Conservation (phyloP, 139 green algal species). For the Micractinium sp. region DNA sequence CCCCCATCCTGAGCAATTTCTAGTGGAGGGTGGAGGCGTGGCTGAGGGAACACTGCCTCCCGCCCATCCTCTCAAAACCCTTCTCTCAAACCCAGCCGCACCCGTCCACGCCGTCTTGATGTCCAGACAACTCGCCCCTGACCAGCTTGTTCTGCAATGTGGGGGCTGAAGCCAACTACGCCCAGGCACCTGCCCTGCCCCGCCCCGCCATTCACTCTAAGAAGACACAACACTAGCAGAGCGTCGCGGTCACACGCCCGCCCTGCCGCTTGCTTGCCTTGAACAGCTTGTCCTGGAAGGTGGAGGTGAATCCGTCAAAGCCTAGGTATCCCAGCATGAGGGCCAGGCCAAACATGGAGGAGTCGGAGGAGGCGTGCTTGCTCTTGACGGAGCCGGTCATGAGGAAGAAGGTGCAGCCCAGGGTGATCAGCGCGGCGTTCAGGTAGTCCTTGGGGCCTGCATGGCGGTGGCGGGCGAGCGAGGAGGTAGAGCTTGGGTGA, state of each 20-base stretch:
- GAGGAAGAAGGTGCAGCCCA: slow-evolving; percentile 89
- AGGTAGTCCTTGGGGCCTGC: slow-evolving; percentile 75
- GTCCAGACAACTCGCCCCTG: slow-evolving; percentile 33
- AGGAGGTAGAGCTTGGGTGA: neutral
- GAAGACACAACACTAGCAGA: neutral
- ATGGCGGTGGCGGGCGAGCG: neutral
- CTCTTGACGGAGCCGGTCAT: slow-evolving; percentile 52
- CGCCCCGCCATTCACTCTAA: neutral
- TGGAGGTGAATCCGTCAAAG: slow-evolving; percentile 98
- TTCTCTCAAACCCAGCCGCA: too few relatives aligned
- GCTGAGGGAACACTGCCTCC: too few relatives aligned
- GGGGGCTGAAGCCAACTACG: slow-evolving; percentile 96
- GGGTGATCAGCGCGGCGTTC: slow-evolving; percentile 80
- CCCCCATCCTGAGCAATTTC: too few relatives aligned
- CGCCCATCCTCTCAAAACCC: too few relatives aligned
- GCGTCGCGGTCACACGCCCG: neutral
- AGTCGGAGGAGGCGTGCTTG: slow-evolving; percentile 14
- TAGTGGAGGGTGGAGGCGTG: too few relatives aligned
- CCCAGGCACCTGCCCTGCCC: slow-evolving; percentile 72
- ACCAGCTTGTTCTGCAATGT: slow-evolving; percentile 96
- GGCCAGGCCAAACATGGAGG: slow-evolving; percentile 63
- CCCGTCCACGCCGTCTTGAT: too few relatives aligned
- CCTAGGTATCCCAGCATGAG: slow-evolving; percentile 95
- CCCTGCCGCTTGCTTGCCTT: slow-evolving; percentile 36
- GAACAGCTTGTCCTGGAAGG: slow-evolving; percentile 97